These are phyloP conservation scores for Rhizoclosmatium globosum DNA, from an alignment of 192 early-diverging fungal species.

Conservation along the genomic window DNA sequence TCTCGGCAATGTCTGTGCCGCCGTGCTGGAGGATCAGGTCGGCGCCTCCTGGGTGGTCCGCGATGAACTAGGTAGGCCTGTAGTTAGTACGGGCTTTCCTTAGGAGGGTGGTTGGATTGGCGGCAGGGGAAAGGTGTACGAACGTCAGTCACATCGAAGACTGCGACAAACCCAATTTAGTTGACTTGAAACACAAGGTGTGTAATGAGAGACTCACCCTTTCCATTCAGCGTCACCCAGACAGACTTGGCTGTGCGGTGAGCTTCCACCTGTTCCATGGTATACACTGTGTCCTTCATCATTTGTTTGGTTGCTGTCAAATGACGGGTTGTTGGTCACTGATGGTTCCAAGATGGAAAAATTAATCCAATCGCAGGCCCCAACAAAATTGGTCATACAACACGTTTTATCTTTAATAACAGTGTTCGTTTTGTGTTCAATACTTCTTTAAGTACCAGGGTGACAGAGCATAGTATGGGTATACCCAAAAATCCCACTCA, in stretches of 20 bases:
- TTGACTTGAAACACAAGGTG: neutral
- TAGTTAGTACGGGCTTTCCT: neutral
- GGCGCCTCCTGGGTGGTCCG: conserved; percentile 93
- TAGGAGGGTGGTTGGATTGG: neutral
- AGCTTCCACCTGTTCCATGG: conserved; percentile 71
- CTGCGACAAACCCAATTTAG: conserved; percentile 7
- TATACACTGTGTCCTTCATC: conserved; percentile 42
- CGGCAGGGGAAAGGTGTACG: neutral
- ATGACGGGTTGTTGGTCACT: no score
- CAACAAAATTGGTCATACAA: no score
- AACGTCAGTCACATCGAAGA: conserved; percentile 33
- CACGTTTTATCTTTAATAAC: no score
- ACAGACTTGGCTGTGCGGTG: conserved; percentile 77
- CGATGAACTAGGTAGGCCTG: conserved; percentile 65
- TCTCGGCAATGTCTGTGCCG: conserved; percentile 82
- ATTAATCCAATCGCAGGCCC: no score
- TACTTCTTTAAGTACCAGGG: no score
- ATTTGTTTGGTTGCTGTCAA: no score
- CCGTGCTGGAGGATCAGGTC: conserved; percentile 88
- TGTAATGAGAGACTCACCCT: conserved; percentile 43
- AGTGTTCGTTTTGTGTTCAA: no score
- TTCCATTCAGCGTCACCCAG: conserved; percentile 83
- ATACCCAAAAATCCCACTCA: no score
- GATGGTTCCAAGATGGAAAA: no score
- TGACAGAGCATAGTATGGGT: no score